Conservation (phyloP, 257 asterid species). For the Lithospermum erythrorhizon region DNA sequence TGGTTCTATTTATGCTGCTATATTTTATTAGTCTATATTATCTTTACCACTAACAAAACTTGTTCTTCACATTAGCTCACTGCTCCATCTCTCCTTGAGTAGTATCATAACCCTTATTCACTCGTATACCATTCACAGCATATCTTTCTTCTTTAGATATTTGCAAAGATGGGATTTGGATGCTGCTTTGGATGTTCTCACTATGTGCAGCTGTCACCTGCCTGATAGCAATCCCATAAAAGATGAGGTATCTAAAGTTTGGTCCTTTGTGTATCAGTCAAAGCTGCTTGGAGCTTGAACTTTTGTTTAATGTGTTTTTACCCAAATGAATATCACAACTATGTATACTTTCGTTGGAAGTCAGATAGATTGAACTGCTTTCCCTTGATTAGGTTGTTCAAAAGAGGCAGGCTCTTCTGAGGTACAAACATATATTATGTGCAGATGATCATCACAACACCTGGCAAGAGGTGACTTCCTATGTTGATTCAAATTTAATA, state of each 20-base stretch:
- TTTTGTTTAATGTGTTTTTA: background rate
- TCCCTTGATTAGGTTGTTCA: conserved; percentile 43
- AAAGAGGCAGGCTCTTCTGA: conserved; percentile 72
- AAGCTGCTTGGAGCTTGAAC: background rate
- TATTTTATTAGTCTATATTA: no score
- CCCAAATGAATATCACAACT: background rate
- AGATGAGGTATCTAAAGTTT: conserved; percentile 44
- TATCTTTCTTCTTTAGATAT: conserved; percentile 32
- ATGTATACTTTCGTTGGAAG: no score
- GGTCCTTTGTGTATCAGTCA: background rate
- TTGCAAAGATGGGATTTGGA: conserved; percentile 81
- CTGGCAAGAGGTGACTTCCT: conserved; percentile 83
- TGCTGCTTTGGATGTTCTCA: conserved; percentile 90
- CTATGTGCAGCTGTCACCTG: conserved; percentile 92
- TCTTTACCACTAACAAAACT: background rate
- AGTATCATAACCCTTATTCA: background rate
- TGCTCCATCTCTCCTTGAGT: background rate
- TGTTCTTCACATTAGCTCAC: background rate
- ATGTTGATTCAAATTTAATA: background rate
- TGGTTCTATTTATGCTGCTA: no score
- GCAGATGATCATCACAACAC: conserved; percentile 79
- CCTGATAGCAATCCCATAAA: conserved; percentile 53
- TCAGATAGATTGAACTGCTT: background rate
- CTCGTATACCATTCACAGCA: background rate
- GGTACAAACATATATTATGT: conserved; percentile 82